Evolutionary conservation across 345 rosid genomes (phyloP), one percentile per base, ranked within the genome.

Genomic region (Sisymbrium irio): DNA sequence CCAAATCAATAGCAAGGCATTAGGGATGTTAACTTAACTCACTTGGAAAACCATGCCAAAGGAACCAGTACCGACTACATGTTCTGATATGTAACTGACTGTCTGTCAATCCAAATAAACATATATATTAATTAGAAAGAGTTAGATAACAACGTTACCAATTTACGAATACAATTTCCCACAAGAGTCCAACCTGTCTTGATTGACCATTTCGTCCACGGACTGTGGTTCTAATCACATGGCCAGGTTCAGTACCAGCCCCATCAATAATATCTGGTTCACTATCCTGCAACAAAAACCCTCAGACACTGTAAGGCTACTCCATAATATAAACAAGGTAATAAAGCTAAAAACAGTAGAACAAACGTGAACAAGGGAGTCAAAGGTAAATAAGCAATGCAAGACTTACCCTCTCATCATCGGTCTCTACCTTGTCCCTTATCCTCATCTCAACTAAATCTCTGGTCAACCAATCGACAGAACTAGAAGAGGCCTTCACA

Each of bases 401-500:
- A 68, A 62, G 65, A 65, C 93, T 80, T 82, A 94, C 98, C 79
- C 91, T 80, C 73, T 89, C 97, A 56, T 94, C 96, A 7, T 89
- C 97, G 17, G 85, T 84, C 77, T 88, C 95, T 77, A 76, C 84
- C 81, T 81, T 90, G 79, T 91, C 95, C 82, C 91, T 85, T 75
- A 94, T 83, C 82, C 90, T 88, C 88, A 92, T 94, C 77, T 89
- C 97, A 40, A 84, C 90, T 92, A 94, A 88, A 78, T 91, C 98
- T 77, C 96, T 86, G 22, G 95, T 94, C 70, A 94, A 86, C 97
- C 96, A 91, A 74, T 94, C 98, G 30, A 94, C 89, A 0, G 97
- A 94, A 81, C 96, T 89, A n/a, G 97, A 89, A 35, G 98, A 89
- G 74, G 82, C 84, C 81, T 89, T 94, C 73, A 83, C 84, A 50